Evolutionary conservation across 768 basidiomycete genomes (phyloP).

Genomic region (Imleria badia): DNA sequence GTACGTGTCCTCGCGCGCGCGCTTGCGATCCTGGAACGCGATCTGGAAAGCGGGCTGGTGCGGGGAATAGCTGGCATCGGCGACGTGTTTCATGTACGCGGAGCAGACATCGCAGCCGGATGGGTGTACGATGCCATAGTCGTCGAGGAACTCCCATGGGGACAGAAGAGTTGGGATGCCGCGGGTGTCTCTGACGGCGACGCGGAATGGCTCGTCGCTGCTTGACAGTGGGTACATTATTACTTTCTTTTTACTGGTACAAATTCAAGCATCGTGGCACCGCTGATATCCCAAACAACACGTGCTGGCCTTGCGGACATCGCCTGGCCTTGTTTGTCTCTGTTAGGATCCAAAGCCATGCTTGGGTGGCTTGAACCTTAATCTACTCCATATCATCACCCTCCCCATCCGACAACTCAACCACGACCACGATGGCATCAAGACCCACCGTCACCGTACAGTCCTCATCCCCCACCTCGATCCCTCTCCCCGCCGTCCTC

Average conservation of each 20-base stretch:
- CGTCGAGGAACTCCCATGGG: conserved; percentile 41
- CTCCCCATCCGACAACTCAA: conserved; percentile 38
- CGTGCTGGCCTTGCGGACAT: conserved; percentile 31
- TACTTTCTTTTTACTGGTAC: conserved; percentile 1
- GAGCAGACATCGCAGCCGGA: conserved; percentile 39
- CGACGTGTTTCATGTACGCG: conserved; percentile 41
- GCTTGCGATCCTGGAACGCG: conserved; percentile 40
- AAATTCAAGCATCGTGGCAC: not conserved
- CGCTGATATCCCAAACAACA: conserved; percentile 31
- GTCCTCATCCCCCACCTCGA: conserved; percentile 77
- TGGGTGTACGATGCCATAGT: conserved; percentile 41
- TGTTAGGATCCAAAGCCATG: conserved; percentile 23
- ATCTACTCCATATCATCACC: not conserved
- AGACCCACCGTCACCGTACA: conserved; percentile 89
- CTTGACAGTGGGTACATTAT: conserved; percentile 34
- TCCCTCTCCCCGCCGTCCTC: conserved; percentile 93
- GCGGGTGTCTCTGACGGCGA: conserved; percentile 28
- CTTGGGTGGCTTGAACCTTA: conserved; percentile 38
- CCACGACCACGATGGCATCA: conserved; percentile 68
- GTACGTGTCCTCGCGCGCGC: conserved; percentile 38
- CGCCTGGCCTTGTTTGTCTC: conserved; percentile 28
- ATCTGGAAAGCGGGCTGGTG: conserved; percentile 40
- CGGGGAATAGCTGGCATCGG: conserved; percentile 38
- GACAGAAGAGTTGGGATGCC: conserved; percentile 35
- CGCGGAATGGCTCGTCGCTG: conserved; percentile 33